These are phyloP conservation scores for bread wheat (Triticum aestivum) DNA, from an alignment of 176 grass and related monocot species.

Conservation along the genomic window IWGSC_CS_RefSeq_v2.1 NC_057800.1:607434313-607434812, in stretches of 20 bases:
- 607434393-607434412: slow-evolving; percentile 83
- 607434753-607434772: slow-evolving; percentile 33
- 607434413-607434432: slow-evolving; percentile 78
- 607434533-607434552: background rate
- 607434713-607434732: slow-evolving; percentile 90
- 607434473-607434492: slow-evolving; percentile 15
- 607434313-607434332: slow-evolving; percentile 61
- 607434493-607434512: slow-evolving; percentile 8
- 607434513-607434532: background rate
- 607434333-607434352: slow-evolving; percentile 95
- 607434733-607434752: slow-evolving; percentile 99
- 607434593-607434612: slow-evolving; percentile 97
- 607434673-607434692: slow-evolving; percentile 98
- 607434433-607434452: slow-evolving; percentile 90
- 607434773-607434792: slow-evolving; percentile 15
- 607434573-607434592: slow-evolving; percentile 89
- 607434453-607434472: slow-evolving; percentile 30
- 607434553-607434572: slow-evolving; percentile 71
- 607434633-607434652: slow-evolving; percentile 92
- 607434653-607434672: slow-evolving; percentile 90
- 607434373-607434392: slow-evolving; percentile 88
- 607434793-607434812: background rate
- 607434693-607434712: slow-evolving; percentile 92
- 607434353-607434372: slow-evolving; percentile 87
- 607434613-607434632: slow-evolving; percentile 94